Evolutionary conservation across 352 stramenopile species (phyloP).

Genomic region (Hyaloperonospora brassicae): DNA sequence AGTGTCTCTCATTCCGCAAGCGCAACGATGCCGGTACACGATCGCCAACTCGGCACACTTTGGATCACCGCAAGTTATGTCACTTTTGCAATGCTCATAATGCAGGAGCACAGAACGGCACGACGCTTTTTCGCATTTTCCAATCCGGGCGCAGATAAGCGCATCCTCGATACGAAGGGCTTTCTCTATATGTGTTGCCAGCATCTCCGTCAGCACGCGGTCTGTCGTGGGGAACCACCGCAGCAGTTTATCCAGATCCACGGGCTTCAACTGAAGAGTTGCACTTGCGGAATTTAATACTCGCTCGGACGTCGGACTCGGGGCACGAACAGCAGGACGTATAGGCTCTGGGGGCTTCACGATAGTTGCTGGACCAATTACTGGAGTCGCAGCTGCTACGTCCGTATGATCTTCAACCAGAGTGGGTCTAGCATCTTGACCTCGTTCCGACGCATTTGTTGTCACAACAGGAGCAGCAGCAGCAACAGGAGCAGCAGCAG

Average conservation of each 20-base stretch:
- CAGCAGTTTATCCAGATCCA: conserved; percentile 25
- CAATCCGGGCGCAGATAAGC: conserved; percentile 28
- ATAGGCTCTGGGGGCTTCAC: neutral
- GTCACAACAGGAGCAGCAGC: neutral
- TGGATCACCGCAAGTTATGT: conserved; percentile 22
- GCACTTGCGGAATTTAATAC: neutral
- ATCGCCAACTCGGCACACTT: conserved; percentile 21
- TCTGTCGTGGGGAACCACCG: conserved; percentile 29
- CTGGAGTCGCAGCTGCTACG: neutral
- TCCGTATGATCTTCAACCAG: neutral
- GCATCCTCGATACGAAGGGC: conserved; percentile 35
- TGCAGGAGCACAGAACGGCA: conserved; percentile 26
- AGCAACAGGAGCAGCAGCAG: neutral
- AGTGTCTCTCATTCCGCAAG: conserved; percentile 21
- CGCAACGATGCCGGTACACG: conserved; percentile 25
- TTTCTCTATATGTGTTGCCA: conserved; percentile 21
- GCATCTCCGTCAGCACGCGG: conserved; percentile 15
- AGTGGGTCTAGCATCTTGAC: neutral
- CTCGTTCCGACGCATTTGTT: neutral
- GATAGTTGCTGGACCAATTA: neutral
- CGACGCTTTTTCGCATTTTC: conserved; percentile 22
- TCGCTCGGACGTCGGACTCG: neutral
- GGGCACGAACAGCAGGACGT: neutral
- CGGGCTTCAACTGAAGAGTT: conserved; percentile 5
- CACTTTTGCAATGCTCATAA: conserved; percentile 31